These are phyloP conservation scores for Begonia loranthoides DNA, from an alignment of 306 rosid genomes.

Conservation along the genomic window DNA sequence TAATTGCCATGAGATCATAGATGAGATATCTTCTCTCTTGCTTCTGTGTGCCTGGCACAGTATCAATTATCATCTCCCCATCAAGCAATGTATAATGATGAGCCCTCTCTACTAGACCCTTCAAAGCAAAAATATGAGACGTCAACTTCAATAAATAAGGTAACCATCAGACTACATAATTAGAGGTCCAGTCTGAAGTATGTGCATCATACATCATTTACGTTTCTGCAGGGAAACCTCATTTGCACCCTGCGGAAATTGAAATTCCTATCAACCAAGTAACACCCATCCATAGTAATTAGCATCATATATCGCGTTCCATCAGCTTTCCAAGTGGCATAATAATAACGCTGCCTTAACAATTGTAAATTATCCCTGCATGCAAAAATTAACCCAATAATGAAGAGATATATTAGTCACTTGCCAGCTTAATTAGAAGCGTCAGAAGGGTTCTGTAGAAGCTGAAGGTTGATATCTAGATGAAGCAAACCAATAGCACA, in stretches of 20 bases:
- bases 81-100: conserved; percentile 85
- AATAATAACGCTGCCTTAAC: conserved; percentile 84
- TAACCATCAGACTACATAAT: conserved; percentile 2
- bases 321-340: conserved; percentile 99
- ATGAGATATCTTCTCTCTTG: conserved; percentile 95
- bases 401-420: too few relatives aligned
- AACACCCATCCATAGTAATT: conserved; percentile 83
- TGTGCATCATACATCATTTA: conserved; percentile 45
- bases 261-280: conserved; percentile 74
- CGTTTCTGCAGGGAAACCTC: conserved; percentile 84
- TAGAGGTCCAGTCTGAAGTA: conserved; percentile 9
- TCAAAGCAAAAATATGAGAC: conserved; percentile 14
- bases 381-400: conserved; percentile 7
- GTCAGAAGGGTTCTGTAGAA: too few relatives aligned
- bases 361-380: conserved; percentile 83
- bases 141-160: conserved; percentile 25
- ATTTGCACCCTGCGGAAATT: conserved; percentile 88
- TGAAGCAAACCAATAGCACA: too few relatives aligned
- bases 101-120: conserved; percentile 56
- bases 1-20: conserved; percentile 79
- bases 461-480: too few relatives aligned
- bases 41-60: conserved; percentile 67
- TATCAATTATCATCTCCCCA: conserved; percentile 95
- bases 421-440: too few relatives aligned
- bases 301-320: conserved; percentile 98